Evolutionary conservation across 176 grass and related monocot genomes (phyloP).

Genomic region (Oryza glumipatula): DNA sequence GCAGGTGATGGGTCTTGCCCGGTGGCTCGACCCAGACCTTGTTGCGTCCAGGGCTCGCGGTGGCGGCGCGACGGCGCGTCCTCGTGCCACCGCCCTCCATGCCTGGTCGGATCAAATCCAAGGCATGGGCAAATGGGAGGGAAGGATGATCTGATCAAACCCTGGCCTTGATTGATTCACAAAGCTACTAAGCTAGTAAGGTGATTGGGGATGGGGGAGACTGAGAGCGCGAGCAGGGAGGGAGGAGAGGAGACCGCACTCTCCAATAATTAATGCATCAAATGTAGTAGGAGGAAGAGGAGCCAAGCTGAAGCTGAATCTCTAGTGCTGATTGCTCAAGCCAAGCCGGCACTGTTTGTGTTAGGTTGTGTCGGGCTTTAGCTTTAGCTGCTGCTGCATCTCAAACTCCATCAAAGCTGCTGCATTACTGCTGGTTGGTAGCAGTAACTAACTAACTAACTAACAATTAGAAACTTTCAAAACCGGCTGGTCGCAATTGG

Average conservation of each 20-base stretch:
- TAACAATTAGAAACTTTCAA: neutral
- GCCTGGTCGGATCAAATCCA: constrained; percentile 35
- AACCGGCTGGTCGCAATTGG: neutral
- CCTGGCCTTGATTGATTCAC: neutral
- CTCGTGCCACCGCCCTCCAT: constrained; percentile 42
- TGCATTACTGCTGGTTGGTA: constrained; percentile 1
- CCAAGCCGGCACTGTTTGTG: neutral
- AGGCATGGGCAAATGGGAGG: neutral
- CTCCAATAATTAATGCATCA: neutral
- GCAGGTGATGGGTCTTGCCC: constrained; percentile 58
- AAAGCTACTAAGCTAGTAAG: no score
- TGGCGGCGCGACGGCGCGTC: constrained; percentile 46
- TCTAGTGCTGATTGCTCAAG: neutral
- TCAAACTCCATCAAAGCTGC: neutral
- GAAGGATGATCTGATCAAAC: no score
- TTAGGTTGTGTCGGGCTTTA: neutral
- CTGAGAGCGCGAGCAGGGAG: neutral
- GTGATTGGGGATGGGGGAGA: neutral
- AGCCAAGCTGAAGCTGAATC: neutral
- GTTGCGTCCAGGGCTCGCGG: constrained; percentile 70
- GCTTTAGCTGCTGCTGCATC: neutral
- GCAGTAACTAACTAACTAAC: neutral
- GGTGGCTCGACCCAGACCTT: constrained; percentile 92
- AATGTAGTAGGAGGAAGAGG: neutral
- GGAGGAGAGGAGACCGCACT: neutral